Conservation (phyloP, 192 early-diverging fungal genomes). For the Glomus cerebriforme region DNA sequence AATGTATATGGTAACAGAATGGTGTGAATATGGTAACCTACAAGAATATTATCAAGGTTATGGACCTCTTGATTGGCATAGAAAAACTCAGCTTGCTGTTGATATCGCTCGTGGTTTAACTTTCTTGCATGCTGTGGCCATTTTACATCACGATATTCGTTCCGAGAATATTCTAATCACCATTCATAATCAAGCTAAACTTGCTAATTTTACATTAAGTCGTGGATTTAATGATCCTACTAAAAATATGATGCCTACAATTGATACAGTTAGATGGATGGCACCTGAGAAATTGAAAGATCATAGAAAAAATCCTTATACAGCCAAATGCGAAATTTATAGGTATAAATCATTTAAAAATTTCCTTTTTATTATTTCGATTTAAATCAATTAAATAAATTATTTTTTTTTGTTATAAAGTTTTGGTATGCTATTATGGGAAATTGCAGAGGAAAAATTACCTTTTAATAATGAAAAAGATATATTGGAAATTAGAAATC, state of each 20-base stretch:
- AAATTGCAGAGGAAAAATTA: conserved; percentile 25
- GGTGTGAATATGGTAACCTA: conserved; percentile 29
- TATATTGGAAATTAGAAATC: conserved; percentile 17
- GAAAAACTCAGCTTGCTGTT: conserved; percentile 1
- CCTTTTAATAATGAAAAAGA: conserved; percentile 17
- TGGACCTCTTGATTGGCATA: conserved; percentile 12
- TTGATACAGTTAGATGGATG: conserved; percentile 17
- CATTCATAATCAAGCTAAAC: neutral
- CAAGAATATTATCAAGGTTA: conserved; percentile 19
- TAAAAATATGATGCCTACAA: neutral
- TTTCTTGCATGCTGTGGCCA: conserved; percentile 20
- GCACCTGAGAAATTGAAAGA: conserved; percentile 11
- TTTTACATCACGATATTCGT: conserved; percentile 24
- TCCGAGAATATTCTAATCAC: conserved; percentile 6
- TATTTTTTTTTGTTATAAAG: neutral
- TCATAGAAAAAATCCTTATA: conserved; percentile 17
- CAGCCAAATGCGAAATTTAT: conserved; percentile 9
- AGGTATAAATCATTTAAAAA: neutral
- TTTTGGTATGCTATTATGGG: conserved; percentile 31
- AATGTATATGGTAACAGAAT: conserved; percentile 29
- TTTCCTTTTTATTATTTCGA: neutral
- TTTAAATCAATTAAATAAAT: neutral
- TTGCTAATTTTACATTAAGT: conserved; percentile 18
- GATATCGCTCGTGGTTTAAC: conserved; percentile 25
- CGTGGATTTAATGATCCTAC: conserved; percentile 15